phyloP scores from a whole-genome alignment of 2,329 filamentous ascomycete genomes.

The Xylaria sp. region DNA sequence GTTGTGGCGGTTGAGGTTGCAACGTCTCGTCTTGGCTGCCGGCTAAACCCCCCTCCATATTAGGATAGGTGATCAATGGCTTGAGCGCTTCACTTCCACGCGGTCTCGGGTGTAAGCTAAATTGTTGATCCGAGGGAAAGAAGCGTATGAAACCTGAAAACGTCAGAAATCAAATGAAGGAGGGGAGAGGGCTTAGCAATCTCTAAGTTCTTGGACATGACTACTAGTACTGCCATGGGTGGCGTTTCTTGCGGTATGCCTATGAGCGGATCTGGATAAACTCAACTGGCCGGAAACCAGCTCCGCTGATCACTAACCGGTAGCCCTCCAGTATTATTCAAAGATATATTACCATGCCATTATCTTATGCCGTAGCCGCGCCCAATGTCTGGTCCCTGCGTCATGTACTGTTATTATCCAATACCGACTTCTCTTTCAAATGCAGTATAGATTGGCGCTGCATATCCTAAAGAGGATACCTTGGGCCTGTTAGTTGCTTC shows the following conservation, averaged over 20 bases:
- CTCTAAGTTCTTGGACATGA: constrained; percentile 19
- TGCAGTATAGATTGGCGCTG: constrained; percentile 25
- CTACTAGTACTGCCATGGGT: constrained; percentile 29
- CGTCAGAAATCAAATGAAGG: constrained; percentile 3
- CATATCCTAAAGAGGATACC: background rate
- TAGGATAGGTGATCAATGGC: constrained; percentile 11
- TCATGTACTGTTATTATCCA: constrained; percentile 11
- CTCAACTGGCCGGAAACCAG: constrained; percentile 42
- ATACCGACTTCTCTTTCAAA: background rate
- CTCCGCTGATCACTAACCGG: constrained; percentile 42
- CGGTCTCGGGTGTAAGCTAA: background rate
- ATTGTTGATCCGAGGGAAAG: constrained; percentile 21
- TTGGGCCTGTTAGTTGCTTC: background rate
- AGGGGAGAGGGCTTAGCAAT: constrained; percentile 17
- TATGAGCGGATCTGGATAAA: constrained; percentile 42
- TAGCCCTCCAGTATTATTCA: constrained; percentile 43
- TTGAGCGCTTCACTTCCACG: constrained; percentile 13
- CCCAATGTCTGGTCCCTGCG: constrained; percentile 39
- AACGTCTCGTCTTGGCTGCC: constrained; percentile 14
- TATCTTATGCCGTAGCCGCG: background rate
- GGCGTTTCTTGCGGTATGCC: constrained; percentile 8
- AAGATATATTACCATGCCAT: constrained; percentile 39
- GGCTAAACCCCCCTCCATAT: constrained; percentile 30
- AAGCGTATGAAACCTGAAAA: constrained; percentile 11
- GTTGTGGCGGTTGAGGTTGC: constrained; percentile 24